Conservation (phyloP, 139 green algal genomes). For the Coelastrella sp. region DNA sequence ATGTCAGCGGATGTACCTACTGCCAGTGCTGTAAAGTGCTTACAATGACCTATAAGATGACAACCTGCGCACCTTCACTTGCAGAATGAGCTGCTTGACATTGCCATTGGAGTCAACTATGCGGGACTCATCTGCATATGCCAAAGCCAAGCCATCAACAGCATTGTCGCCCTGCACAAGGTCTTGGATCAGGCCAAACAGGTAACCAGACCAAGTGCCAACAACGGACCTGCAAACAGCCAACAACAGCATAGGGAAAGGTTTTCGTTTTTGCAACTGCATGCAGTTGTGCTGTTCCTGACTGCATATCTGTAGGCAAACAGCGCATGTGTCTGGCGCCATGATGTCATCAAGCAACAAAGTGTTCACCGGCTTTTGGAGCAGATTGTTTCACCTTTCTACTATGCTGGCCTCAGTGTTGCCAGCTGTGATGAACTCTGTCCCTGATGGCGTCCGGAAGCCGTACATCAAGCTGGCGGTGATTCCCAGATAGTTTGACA, state of each 20-base stretch:
- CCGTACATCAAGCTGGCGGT: constrained; percentile 48
- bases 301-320: too few species aligned
- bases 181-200: constrained; percentile 42
- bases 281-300: too few species aligned
- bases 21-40: background rate
- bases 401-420: constrained; percentile 10
- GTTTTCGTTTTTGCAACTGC: background rate
- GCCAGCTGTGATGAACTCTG: constrained; percentile 34
- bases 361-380: background rate
- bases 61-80: constrained; percentile 22
- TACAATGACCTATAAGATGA: too few species aligned
- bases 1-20: background rate
- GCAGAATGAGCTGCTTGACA: constrained; percentile 15
- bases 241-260: background rate
- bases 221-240: constrained; percentile 14
- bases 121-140: constrained; percentile 24
- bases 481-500: constrained; percentile 21
- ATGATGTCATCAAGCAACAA: too few species aligned
- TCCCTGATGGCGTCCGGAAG: constrained; percentile 39
- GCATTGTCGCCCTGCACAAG: background rate
- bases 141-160: constrained; percentile 35
- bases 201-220: constrained; percentile 29
- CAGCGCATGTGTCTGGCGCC: too few species aligned
- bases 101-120: background rate
- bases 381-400: background rate